Percentiles rank a stretch among this genome's conserved stretches.
Evolutionary conservation across 1,284 basidiomycete genomes (phyloP).

Genomic region (Rhizoctonia solani): DNA sequence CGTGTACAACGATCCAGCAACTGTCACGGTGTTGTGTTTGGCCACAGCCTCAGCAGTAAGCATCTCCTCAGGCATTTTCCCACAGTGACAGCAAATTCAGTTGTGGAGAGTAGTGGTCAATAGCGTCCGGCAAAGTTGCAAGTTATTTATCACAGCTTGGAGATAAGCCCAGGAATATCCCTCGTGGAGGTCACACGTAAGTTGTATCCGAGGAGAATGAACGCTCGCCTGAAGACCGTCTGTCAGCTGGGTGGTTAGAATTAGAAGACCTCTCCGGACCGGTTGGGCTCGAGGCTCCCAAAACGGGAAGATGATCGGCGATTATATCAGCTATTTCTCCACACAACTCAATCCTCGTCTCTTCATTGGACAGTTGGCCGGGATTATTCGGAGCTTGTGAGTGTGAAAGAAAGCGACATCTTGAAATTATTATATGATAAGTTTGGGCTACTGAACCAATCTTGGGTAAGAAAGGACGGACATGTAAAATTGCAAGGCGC

Average conservation of each 20-base stretch:
- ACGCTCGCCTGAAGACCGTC: too few species aligned
- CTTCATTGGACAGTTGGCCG: conserved; percentile 4
- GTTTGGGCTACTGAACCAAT: too few species aligned
- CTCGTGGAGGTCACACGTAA: neutral
- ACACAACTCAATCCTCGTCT: neutral
- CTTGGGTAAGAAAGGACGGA: too few species aligned
- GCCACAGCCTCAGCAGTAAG: conserved; percentile 65
- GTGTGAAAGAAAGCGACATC: too few species aligned
- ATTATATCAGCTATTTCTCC: neutral
- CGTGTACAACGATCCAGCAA: conserved; percentile 90
- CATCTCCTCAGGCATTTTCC: conserved; percentile 6
- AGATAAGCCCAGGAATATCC: neutral
- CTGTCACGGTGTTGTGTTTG: conserved; percentile 70
- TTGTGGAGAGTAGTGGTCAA: neutral
- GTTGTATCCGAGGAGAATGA: neutral
- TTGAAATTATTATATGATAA: too few species aligned
- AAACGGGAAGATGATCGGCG: conserved; percentile 16
- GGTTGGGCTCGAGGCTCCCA: conserved; percentile 1
- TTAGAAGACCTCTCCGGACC: neutral
- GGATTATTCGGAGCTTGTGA: neutral
- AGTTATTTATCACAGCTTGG: too few species aligned
- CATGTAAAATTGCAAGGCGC: too few species aligned
- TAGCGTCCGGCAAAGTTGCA: too few species aligned
- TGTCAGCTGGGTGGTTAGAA: too few species aligned
- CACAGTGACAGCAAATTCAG: neutral